Evolutionary conservation across 495 filamentous ascomycete species (phyloP), one percentile per base, ranked within the genome.

Genomic region (Aspergillus conjunctus): DNA sequence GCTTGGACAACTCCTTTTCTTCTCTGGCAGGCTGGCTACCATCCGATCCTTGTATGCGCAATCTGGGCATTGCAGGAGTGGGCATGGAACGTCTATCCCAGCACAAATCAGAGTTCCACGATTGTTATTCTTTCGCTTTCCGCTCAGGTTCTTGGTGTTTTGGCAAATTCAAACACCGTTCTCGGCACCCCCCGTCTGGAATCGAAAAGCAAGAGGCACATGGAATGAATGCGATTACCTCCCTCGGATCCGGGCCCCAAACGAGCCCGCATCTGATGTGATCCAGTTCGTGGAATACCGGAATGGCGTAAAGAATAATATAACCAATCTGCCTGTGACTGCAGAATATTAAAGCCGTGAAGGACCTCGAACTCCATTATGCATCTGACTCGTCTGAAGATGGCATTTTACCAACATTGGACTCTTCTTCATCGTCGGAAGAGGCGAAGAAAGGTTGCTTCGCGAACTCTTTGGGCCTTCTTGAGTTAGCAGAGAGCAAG

Each of bases 71-170:
- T 84, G 48, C 94, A 98, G 71, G 94, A 98, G 67, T 93, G 90
- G 91, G 92, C 91, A 10, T 98, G 94, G 94, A 97, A 97, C 68
- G 85, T 91, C 2, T 98, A 88, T 73, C 94, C 94, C n/a, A 96
- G 92, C 71, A 96, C 92, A 26, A 76, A 87, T 54, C 60, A 68
- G 49, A 98, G 93, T 72, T 96, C 92, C 10, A 75, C 76, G 59
- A 81, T 87, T 18, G 93, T 96, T 32, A 90, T 97, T 11, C 81
- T 79, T 10, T 83, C 85, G 20, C 77, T 97, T 54, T 85, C 81
- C 30, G 59, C 84, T 14, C 87, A 87, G 53, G 88, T 94, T 4
- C 76, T 79, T 10, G 73, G 74, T 15, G 65, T 77, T 43, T 65
- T 75, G 34, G 43, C 68, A 44, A 70, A 71, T 62, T 60, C 65